Base-by-base conservation (phyloP, 495 filamentous ascomycete genomes). In the Tuber calosporum region DNA sequence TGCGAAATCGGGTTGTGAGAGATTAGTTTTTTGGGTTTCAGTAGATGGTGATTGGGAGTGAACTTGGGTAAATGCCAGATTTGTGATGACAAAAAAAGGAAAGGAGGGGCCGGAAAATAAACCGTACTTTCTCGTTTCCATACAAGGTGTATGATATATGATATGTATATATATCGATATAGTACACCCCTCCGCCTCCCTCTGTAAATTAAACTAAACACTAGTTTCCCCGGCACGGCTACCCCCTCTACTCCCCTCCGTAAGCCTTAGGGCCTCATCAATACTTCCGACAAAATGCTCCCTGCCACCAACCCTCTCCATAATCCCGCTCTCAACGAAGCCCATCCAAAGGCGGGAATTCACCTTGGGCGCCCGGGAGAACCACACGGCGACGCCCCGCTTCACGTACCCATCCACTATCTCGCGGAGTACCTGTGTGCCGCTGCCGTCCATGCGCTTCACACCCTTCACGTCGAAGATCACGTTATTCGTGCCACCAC, bases 381-480 rank as follows among this genome's bases (percentile, higher is more conserved):
- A 98, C 84, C 93, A 98, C 3, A 99, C 92, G 6, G 90, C 83
- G 1, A 93, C 91, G 0, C 90, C 92, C 9, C 88, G 84, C 34
- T 90, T 83, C 0, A 88, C 83, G 79, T 98, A 98, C 1, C 84
- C 85, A 26, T 89, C 84, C 48, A 99, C 92, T 75, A 98, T 97
- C 83, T 98, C 95, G 67, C 85, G 87, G 6, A 99, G 84, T 6
- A 98, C 94, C 82, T 98, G 95, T 0, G 92, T 91, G 1, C 94
- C 95, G 0, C 92, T 94, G 30, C 93, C 95, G 81, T 99, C 95
- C 75, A 99, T 89, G 67, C 89, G 89, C 0, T 94, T 95, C 1
- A 99, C 95, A 1, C 95, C 94, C 77, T 98, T 94, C 19, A 98
- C 92, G 82, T 99, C 95, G 80, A 99, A 98, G 72, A 99, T 94